Base-by-base conservation (phyloP, 2,329 filamentous ascomycete genomes). In the Kalaharituber pfeilii region DNA sequence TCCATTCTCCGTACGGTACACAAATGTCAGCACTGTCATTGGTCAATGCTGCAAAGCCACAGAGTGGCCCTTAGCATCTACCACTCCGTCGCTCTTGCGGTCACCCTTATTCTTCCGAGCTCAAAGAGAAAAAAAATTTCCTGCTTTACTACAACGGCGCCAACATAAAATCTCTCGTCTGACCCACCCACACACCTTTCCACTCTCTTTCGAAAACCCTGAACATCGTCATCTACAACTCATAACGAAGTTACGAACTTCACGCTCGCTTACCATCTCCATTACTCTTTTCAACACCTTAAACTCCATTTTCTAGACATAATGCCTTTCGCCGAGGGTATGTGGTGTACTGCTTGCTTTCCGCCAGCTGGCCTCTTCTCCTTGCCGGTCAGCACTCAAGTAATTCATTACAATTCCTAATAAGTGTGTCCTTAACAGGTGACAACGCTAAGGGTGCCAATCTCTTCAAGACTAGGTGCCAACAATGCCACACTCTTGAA, bases 381-480 rank as follows among this genome's bases (percentile, higher is more conserved):
- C 8, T 24, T 6, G 26, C 9, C 24, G 22, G n/a, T n/a, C 9
- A 28, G 25, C 9, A 26, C 47, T 25, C 15, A 18, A 26, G 13
- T 13, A 50, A 28, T 30, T 15, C 24, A 28, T 24, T 26, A 15
- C 7, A 15, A 51, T 28, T 49, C 15, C 39, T 28, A 36, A 39
- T 20, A 59, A 49, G 55, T 24, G 50, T 59, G n/a, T 53, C 59
- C 29, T 51, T 53, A 63, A 42, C 68, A 94, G 88, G 87, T 78
- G 87, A 95, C 73, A 68, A 76, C 68, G 87, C 88, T 78, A 95
- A 95, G 84, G 89, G 89, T 79, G 89, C 87, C 73, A 85, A 82
- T 78, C 86, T 96, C 70, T 96, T 96, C 86, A 94, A 95, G 81
- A 96, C 88, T 65, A 83, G 91, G 71, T 98, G 91, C 77, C 84